These are phyloP conservation scores for Magnaporthales sp. DNA, from an alignment of 2,329 filamentous ascomycete genomes.

Conservation along the genomic window DNA sequence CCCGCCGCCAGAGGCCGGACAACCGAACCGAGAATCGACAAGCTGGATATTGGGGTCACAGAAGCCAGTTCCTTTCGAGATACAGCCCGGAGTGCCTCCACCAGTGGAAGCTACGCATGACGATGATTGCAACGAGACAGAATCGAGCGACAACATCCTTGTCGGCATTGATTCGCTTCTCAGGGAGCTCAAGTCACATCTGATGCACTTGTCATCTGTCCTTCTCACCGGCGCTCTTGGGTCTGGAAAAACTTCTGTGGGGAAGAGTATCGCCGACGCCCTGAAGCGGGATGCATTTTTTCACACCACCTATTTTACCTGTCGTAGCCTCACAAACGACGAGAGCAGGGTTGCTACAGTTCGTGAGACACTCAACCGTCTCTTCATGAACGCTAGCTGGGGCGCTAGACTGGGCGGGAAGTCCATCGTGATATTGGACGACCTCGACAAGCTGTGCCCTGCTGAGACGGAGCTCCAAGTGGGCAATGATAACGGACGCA, in stretches of 20 bases:
- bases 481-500: conserved; percentile 86
- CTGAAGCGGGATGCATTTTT: conserved; percentile 68
- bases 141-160: conserved; percentile 37
- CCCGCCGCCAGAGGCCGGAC: conserved; percentile 32
- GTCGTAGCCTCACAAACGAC: conserved; percentile 79
- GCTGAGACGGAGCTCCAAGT: conserved; percentile 91
- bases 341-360: conserved; percentile 84
- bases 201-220: conserved; percentile 81
- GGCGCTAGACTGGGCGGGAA: conserved; percentile 78
- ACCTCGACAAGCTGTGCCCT: conserved; percentile 87
- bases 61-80: conserved; percentile 61
- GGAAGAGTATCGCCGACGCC: conserved; percentile 65
- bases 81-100: conserved; percentile 42
- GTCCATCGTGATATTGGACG: conserved; percentile 80
- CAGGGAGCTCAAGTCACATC: conserved; percentile 61
- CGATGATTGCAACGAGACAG: conserved; percentile 31
- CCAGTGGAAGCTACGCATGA: conserved; percentile 56
- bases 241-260: conserved; percentile 78
- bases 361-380: conserved; percentile 74
- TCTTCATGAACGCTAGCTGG: conserved; percentile 90
- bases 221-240: conserved; percentile 83
- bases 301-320: conserved; percentile 79
- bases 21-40: conserved; percentile 31
- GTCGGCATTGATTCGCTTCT: conserved; percentile 80
- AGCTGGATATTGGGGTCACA: conserved; percentile 76